Conservation (phyloP, 2,329 filamentous ascomycete genomes). For the Claviceps pusilla region DNA sequence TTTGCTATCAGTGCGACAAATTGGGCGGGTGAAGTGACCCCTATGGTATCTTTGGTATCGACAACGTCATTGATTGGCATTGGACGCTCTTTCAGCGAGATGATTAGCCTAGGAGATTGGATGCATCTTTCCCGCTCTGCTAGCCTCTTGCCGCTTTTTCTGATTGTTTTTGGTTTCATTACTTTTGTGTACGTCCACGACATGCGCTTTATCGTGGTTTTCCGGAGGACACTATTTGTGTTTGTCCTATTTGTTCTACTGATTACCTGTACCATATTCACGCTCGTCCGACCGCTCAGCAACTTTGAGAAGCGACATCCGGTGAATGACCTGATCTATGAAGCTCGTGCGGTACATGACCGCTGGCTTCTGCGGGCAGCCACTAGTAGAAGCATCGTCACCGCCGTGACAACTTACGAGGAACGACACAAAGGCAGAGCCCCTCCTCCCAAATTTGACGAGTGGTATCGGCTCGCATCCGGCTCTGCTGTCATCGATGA, state of each 20-base stretch:
- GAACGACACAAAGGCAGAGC: slow-evolving; percentile 45
- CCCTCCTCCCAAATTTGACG: slow-evolving; percentile 69
- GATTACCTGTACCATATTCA: slow-evolving; percentile 23
- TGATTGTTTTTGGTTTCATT: slow-evolving; percentile 26
- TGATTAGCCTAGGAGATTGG: slow-evolving; percentile 28
- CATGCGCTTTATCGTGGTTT: slow-evolving; percentile 26
- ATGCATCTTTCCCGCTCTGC: slow-evolving; percentile 23
- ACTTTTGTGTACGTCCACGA: slow-evolving; percentile 29
- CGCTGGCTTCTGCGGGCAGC: slow-evolving; percentile 34
- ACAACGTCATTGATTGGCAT: slow-evolving; percentile 30
- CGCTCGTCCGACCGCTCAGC: slow-evolving; percentile 16
- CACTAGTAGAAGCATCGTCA: slow-evolving; percentile 30
- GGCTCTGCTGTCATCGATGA: slow-evolving; percentile 64
- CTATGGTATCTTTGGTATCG: slow-evolving; percentile 26
- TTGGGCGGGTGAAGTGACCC: slow-evolving; percentile 32
- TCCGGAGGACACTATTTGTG: slow-evolving; percentile 26
- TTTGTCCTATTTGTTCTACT: slow-evolving; percentile 24
- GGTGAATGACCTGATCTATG: slow-evolving; percentile 34
- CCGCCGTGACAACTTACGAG: slow-evolving; percentile 34
- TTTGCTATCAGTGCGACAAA: slow-evolving; percentile 30
- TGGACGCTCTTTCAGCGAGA: slow-evolving; percentile 20
- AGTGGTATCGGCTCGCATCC: slow-evolving; percentile 68
- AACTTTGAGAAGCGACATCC: slow-evolving; percentile 26
- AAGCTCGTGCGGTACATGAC: slow-evolving; percentile 29
- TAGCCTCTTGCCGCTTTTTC: slow-evolving; percentile 23